These are phyloP conservation scores for Chlorella sp. DNA, from an alignment of 139 green algal genomes.

Conservation along the genomic window DNA sequence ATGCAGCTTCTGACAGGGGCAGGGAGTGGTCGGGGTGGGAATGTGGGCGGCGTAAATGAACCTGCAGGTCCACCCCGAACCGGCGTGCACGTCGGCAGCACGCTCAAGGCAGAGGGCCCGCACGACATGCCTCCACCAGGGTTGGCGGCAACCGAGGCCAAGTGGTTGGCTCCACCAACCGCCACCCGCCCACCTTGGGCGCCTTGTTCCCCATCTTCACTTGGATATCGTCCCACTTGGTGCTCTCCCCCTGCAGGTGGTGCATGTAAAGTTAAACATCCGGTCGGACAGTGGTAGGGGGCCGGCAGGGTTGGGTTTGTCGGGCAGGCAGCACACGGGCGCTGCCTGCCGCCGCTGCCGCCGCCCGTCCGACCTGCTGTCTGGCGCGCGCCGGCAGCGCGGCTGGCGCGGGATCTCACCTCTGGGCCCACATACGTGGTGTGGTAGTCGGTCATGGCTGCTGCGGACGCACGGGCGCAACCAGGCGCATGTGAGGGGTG, in stretches of 20 bases:
- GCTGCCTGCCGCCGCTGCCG: background rate
- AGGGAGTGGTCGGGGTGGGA: too few species aligned
- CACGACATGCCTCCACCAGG: too few species aligned
- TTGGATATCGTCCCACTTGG: conserved; percentile 91
- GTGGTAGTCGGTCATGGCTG: conserved; percentile 75
- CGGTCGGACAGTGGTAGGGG: too few species aligned
- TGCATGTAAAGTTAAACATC: background rate
- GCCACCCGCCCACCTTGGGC: conserved; percentile 38
- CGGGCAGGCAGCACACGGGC: background rate
- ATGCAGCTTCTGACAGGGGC: background rate
- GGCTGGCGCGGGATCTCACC: background rate
- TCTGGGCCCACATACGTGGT: conserved; percentile 73
- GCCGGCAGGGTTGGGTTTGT: background rate
- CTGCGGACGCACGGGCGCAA: background rate
- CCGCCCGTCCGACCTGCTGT: too few species aligned
- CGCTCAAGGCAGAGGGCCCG: too few species aligned
- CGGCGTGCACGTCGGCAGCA: too few species aligned
- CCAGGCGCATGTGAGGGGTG: background rate
- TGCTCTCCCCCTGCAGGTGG: conserved; percentile 65
- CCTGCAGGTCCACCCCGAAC: too few species aligned
- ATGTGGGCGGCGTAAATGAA: too few species aligned
- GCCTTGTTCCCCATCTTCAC: conserved; percentile 76
- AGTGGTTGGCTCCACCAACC: too few species aligned
- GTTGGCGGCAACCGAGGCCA: too few species aligned
- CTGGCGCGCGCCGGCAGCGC: background rate